Evolutionary conservation across 345 rosid genomes (phyloP).

Genomic region (Camelina hispida): DNA sequence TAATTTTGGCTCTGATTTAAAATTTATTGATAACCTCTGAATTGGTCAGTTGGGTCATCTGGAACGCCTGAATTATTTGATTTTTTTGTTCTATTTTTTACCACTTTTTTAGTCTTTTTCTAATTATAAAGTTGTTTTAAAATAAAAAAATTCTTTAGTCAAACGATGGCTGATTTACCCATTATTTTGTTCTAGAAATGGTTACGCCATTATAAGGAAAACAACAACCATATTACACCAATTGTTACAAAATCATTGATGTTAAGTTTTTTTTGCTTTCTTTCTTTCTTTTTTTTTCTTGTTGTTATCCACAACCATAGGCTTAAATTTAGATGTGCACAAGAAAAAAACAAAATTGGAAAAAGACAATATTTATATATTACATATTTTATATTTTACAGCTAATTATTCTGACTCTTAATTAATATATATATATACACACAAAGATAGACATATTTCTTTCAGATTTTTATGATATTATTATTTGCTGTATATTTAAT

Average conservation of each 20-base stretch:
- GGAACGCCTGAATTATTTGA: conserved; percentile 69
- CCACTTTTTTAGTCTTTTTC: conserved; percentile 26
- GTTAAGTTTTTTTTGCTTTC: conserved; percentile 2
- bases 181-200: conserved; percentile 32
- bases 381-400: conserved; percentile 20
- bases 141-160: too few species aligned
- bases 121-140: conserved; percentile 33
- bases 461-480: not conserved
- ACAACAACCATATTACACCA: conserved; percentile 22
- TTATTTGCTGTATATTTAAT: not conserved
- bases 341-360: conserved; percentile 13
- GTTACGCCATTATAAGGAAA: conserved; percentile 17
- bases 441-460: conserved; percentile 9
- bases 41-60: conserved; percentile 67
- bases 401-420: conserved; percentile 14
- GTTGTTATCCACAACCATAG: conserved; percentile 40
- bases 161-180: conserved; percentile 31
- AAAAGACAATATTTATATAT: not conserved
- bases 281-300: conserved; percentile 23
- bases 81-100: conserved; percentile 22
- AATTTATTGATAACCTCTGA: conserved; percentile 48
- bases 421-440: not conserved
- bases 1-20: conserved; percentile 11
- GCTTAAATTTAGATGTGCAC: conserved; percentile 32
- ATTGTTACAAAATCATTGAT: conserved; percentile 30